Conservation (phyloP, 192 early-diverging fungal genomes). For the Rhizophagus prolifer region DNA sequence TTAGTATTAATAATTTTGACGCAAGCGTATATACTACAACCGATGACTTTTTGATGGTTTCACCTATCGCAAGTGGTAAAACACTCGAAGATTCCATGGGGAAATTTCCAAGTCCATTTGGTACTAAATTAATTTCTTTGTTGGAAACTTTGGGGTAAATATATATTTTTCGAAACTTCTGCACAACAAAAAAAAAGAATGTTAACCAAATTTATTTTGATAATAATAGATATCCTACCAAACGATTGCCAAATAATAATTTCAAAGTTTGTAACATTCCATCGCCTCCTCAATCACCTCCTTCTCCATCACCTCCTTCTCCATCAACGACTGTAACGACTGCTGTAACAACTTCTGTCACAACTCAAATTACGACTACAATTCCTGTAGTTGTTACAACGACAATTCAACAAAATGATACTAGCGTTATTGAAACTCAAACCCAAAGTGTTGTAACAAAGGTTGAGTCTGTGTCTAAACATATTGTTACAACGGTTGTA, state of each 20-base stretch:
- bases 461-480: background rate
- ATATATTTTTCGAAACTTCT: background rate
- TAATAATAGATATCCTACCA: background rate
- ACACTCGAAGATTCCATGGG: background rate
- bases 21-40: constrained; percentile 23
- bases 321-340: background rate
- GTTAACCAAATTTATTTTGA: too few relatives aligned
- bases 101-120: background rate
- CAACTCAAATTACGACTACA: background rate
- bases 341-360: background rate
- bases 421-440: background rate
- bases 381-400: background rate
- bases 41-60: constrained; percentile 40
- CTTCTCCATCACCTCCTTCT: too few relatives aligned
- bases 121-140: background rate
- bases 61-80: background rate
- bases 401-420: background rate
- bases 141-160: background rate
- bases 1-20: constrained; percentile 41
- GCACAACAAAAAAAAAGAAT: too few relatives aligned
- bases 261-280: background rate
- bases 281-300: background rate
- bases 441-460: background rate
- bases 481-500: background rate
- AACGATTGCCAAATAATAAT: background rate